Conservation (phyloP, 1,284 basidiomycete genomes). For the Trichosporon faecale region DNA sequence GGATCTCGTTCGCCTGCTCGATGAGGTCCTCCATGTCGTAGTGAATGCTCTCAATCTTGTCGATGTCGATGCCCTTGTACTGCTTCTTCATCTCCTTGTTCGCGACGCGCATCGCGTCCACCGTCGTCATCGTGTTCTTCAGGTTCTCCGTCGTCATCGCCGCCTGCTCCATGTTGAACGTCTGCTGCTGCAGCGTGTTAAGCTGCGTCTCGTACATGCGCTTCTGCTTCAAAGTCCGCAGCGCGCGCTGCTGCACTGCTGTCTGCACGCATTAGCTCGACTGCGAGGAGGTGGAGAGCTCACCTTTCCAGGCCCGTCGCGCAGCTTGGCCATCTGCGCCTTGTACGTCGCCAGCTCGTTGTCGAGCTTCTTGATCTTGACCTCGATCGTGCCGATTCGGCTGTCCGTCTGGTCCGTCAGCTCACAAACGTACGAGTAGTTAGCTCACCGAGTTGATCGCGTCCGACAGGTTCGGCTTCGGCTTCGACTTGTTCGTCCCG, state of each 20-base stretch:
- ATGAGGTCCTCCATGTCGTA: conserved; percentile 98
- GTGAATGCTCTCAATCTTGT: conserved; percentile 98
- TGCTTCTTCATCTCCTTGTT: conserved; percentile 97
- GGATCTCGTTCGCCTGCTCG: conserved; percentile 96
- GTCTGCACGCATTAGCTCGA: conserved; percentile 55
- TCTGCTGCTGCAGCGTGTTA: conserved; percentile 86
- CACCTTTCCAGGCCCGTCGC: conserved; percentile 94
- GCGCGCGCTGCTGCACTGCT: conserved; percentile 91
- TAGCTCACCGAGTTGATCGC: conserved; percentile 76
- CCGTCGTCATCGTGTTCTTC: conserved; percentile 99
- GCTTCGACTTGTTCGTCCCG: conserved; percentile 64
- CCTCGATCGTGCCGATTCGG: conserved; percentile 85
- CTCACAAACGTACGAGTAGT: conserved; percentile 18
- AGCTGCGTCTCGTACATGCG: conserved; percentile 90
- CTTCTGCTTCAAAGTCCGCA: conserved; percentile 92
- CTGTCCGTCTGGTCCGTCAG: conserved; percentile 68
- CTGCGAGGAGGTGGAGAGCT: background rate
- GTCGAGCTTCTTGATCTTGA: conserved; percentile 96
- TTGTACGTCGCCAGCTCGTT: conserved; percentile 89
- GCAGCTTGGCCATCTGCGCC: conserved; percentile 92
- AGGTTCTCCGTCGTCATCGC: conserved; percentile 94
- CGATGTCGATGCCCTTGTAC: conserved; percentile 95
- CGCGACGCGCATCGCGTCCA: conserved; percentile 95
- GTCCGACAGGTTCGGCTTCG: conserved; percentile 81
- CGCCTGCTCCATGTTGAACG: conserved; percentile 98